A percentile compares a stretch with the other conserved stretches of the same genome.
These are phyloP conservation scores for Anthracocystis panici-leucophaei DNA, from an alignment of 1,284 basidiomycete genomes.

Conservation along the genomic window DNA sequence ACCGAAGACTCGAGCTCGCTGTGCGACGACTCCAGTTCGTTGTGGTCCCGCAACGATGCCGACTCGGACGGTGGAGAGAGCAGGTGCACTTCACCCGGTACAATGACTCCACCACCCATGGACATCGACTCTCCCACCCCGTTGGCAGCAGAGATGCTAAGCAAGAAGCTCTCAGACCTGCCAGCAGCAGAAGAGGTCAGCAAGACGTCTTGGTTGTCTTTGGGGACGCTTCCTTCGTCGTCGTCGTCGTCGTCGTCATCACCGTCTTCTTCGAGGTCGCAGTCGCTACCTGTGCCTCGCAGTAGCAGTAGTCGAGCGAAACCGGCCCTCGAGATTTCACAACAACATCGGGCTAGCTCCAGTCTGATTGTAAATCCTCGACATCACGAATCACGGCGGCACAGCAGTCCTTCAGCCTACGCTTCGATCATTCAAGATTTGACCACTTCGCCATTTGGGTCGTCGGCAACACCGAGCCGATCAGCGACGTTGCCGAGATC, in stretches of 20 bases:
- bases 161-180: constrained; percentile 28
- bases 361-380: constrained; percentile 16
- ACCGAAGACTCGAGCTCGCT: constrained; percentile 31
- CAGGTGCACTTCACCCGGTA: constrained; percentile 36
- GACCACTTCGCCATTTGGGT: constrained; percentile 26
- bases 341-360: constrained; percentile 6
- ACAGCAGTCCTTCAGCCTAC: constrained; percentile 19
- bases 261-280: constrained; percentile 21
- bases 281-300: constrained; percentile 22
- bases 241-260: constrained; percentile 8
- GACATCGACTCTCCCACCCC: constrained; percentile 3
- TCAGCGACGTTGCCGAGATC: constrained; percentile 39
- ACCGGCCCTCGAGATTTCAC: constrained; percentile 10
- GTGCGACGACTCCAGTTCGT: constrained; percentile 37
- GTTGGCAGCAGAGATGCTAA: constrained; percentile 27
- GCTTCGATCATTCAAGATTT: constrained; percentile 36
- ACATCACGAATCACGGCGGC: constrained; percentile 1
- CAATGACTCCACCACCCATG: constrained; percentile 34
- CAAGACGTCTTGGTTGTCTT: constrained; percentile 20
- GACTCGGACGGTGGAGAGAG: constrained; percentile 25
- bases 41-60: constrained; percentile 35
- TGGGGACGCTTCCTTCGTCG: constrained; percentile 29
- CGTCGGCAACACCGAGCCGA: constrained; percentile 16
- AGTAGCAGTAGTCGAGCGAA: not conserved
- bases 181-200: not conserved